These are phyloP conservation scores for Cladophialophora bantiana DNA, from an alignment of 2,329 filamentous ascomycete species.

Conservation along the genomic window DNA sequence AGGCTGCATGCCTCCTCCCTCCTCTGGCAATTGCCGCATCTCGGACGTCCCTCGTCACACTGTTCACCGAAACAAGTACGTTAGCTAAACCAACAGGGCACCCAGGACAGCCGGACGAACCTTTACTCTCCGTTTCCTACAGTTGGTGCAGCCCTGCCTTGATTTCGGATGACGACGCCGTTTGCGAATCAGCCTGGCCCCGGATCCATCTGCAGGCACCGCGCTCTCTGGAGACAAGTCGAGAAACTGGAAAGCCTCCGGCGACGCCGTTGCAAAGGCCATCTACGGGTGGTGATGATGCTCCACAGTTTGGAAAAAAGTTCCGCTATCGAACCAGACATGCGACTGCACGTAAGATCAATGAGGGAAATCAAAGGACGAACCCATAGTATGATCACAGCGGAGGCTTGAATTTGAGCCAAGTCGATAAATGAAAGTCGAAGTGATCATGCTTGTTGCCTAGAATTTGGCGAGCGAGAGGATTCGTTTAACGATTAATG, in stretches of 20 bases:
- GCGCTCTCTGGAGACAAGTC: not conserved
- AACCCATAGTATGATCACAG: not conserved
- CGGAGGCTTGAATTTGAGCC: not conserved
- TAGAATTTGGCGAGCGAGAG: not conserved
- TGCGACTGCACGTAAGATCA: not conserved
- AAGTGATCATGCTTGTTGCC: not conserved
- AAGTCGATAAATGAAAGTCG: not conserved
- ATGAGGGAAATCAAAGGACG: not conserved
- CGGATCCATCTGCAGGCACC: not conserved
- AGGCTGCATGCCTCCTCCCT: not conserved
- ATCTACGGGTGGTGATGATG: not conserved
- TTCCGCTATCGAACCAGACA: not conserved
- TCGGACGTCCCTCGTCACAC: not conserved
- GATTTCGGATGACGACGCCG: conserved; percentile 46
- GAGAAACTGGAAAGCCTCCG: not conserved
- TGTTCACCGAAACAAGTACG: not conserved
- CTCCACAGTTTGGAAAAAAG: not conserved
- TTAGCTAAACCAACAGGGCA: not conserved
- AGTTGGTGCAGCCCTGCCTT: not conserved
- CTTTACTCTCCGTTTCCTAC: conserved; percentile 11
- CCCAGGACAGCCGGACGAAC: not conserved
- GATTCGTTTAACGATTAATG: not conserved
- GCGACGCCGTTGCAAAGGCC: not conserved
- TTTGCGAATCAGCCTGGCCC: not conserved
- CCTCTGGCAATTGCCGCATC: not conserved